Evolutionary conservation across 2,329 filamentous ascomycete genomes (phyloP).

Genomic region (Onygenales sp.): DNA sequence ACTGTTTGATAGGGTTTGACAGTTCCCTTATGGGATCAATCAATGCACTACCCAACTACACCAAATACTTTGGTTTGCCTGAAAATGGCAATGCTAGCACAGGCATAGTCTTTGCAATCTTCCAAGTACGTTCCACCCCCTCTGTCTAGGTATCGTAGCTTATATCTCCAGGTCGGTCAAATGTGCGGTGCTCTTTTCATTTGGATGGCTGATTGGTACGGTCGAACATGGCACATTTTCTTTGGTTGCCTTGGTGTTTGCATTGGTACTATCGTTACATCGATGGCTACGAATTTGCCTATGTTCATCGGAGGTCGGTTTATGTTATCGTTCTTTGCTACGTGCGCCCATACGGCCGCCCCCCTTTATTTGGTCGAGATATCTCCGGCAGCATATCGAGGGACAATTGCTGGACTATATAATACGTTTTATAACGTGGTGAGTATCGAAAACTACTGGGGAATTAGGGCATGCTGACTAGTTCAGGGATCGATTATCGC

Average conservation of each 20-base stretch:
- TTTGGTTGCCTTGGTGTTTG: slow-evolving; percentile 27
- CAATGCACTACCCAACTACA: slow-evolving; percentile 37
- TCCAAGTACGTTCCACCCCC: slow-evolving; percentile 13
- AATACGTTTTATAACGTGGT: slow-evolving; percentile 13
- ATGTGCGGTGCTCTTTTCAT: slow-evolving; percentile 35
- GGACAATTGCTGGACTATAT: slow-evolving; percentile 20
- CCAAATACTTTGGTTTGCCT: slow-evolving; percentile 29
- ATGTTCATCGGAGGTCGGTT: slow-evolving; percentile 20
- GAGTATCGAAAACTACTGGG: background rate
- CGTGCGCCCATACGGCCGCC: slow-evolving; percentile 22
- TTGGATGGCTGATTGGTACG: slow-evolving; percentile 38
- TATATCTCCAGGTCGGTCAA: slow-evolving; percentile 25
- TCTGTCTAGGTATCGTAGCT: background rate
- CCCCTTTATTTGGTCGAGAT: slow-evolving; percentile 22
- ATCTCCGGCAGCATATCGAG: slow-evolving; percentile 20
- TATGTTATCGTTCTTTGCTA: slow-evolving; percentile 28
- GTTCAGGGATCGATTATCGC: slow-evolving; percentile 8
- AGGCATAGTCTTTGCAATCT: slow-evolving; percentile 38
- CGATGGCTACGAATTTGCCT: slow-evolving; percentile 14
- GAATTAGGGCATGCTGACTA: background rate
- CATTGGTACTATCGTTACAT: slow-evolving; percentile 17
- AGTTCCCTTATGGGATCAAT: slow-evolving; percentile 33
- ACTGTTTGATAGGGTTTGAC: slow-evolving; percentile 11
- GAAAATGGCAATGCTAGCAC: slow-evolving; percentile 27
- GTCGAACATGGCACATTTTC: slow-evolving; percentile 35